Percentiles rank a stretch among this genome's conserved stretches.
These are phyloP conservation scores for Monilinia aucupariae DNA, from an alignment of 2,329 filamentous ascomycete genomes.

Conservation along the genomic window DNA sequence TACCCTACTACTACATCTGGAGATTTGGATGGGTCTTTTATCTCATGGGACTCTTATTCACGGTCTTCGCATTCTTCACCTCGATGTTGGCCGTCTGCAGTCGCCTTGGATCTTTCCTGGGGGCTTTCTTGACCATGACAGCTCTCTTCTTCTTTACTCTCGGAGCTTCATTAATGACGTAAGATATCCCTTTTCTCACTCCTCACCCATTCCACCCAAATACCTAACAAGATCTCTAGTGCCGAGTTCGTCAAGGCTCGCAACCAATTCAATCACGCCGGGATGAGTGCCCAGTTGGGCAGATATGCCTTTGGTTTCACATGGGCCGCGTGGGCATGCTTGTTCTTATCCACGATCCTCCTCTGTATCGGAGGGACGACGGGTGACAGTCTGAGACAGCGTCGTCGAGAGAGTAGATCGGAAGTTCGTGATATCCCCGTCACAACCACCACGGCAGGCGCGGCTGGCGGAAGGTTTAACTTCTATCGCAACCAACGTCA, in stretches of 20 bases:
- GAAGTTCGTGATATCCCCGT: background rate
- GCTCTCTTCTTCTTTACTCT: slow-evolving; percentile 66
- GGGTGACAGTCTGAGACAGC: background rate
- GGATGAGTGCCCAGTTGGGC: slow-evolving; percentile 57
- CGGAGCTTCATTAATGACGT: slow-evolving; percentile 71
- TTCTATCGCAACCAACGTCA: slow-evolving; percentile 14
- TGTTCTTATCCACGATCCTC: slow-evolving; percentile 60
- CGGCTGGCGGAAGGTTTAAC: background rate
- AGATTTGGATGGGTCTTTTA: slow-evolving; percentile 92
- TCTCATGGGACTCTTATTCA: slow-evolving; percentile 78
- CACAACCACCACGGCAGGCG: background rate
- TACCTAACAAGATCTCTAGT: slow-evolving; percentile 35
- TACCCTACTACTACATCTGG: slow-evolving; percentile 73
- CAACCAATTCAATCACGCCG: slow-evolving; percentile 54
- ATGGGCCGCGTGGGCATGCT: slow-evolving; percentile 64
- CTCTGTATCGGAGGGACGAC: slow-evolving; percentile 55
- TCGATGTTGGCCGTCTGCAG: slow-evolving; percentile 66
- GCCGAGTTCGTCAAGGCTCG: slow-evolving; percentile 64
- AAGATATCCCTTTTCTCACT: slow-evolving; percentile 34
- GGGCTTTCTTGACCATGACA: slow-evolving; percentile 46
- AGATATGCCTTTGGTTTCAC: slow-evolving; percentile 68
- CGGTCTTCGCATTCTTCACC: slow-evolving; percentile 59
- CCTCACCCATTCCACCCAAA: background rate
- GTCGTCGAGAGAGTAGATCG: background rate
- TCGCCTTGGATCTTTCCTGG: slow-evolving; percentile 65